Conservation (phyloP, 2,329 filamentous ascomycete species). For the Stemphylium beticola region DNA sequence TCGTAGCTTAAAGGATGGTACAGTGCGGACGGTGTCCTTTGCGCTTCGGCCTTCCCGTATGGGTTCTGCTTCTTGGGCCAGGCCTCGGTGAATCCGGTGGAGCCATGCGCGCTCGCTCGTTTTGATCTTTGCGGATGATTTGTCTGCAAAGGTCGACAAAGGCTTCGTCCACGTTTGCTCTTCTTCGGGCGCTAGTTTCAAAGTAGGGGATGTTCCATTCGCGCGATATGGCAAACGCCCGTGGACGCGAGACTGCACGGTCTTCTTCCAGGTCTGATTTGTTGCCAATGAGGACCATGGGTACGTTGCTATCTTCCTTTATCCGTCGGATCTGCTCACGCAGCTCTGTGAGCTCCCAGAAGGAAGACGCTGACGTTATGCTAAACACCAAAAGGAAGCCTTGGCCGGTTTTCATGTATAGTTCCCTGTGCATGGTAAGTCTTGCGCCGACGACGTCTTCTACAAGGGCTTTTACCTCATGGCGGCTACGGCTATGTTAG, state of each 20-base stretch:
- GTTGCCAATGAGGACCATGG: constrained; percentile 90
- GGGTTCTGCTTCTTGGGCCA: constrained; percentile 14
- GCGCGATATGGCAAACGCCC: constrained; percentile 84
- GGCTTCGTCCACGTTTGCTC: constrained; percentile 88
- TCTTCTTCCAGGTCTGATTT: constrained; percentile 90
- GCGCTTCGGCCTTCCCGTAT: constrained; percentile 13
- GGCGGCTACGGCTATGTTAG: constrained; percentile 36
- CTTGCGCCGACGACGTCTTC: neutral
- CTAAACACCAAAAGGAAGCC: constrained; percentile 92
- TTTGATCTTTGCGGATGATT: constrained; percentile 76
- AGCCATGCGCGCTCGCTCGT: constrained; percentile 32
- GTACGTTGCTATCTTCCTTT: constrained; percentile 84
- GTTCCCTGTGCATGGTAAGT: constrained; percentile 34
- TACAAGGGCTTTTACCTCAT: constrained; percentile 40
- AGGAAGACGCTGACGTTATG: constrained; percentile 83
- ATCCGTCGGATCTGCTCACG: constrained; percentile 90
- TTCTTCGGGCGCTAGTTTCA: constrained; percentile 81
- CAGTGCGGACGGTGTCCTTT: constrained; percentile 32
- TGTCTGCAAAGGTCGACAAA: constrained; percentile 85
- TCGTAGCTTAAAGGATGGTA: constrained; percentile 37
- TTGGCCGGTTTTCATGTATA: constrained; percentile 87
- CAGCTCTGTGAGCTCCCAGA: constrained; percentile 79
- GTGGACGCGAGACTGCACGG: constrained; percentile 75
- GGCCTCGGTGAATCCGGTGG: constrained; percentile 24
- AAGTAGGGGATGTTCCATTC: constrained; percentile 90